A percentile compares a stretch with the other conserved stretches of the same genome.
Evolutionary conservation across 108 stramenopile genomes (phyloP).

Genomic region (Stephanodiscus triporus): DNA sequence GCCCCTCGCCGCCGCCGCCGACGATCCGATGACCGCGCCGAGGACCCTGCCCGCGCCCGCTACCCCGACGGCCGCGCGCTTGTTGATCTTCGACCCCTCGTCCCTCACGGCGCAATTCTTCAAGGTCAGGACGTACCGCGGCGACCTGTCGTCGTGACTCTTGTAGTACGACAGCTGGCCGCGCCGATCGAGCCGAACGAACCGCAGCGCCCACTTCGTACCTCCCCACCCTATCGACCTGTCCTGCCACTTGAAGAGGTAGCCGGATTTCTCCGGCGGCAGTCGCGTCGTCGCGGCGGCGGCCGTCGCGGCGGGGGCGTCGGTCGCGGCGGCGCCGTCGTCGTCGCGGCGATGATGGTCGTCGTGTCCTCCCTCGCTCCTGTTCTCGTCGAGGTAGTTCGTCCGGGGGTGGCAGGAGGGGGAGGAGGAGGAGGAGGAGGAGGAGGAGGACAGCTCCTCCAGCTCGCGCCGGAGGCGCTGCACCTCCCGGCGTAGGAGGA

Average conservation of each 20-base stretch:
- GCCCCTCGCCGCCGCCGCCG: too few relatives aligned
- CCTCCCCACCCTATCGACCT: slow-evolving; percentile 81
- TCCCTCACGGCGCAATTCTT: slow-evolving; percentile 84
- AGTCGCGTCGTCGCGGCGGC: neutral
- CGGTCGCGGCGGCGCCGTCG: neutral
- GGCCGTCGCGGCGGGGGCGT: neutral
- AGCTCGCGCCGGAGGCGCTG: neutral
- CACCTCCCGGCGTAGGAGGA: neutral
- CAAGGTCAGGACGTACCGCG: slow-evolving; percentile 67
- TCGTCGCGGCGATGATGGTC: neutral
- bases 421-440: neutral
- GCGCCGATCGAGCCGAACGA: slow-evolving; percentile 56
- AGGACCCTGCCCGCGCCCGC: neutral
- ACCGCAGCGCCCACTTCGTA: slow-evolving; percentile 79
- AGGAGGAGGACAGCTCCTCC: neutral
- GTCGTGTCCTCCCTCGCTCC: neutral
- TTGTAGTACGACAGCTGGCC: slow-evolving; percentile 68
- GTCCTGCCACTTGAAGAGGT: slow-evolving; percentile 88
- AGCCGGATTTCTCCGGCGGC: slow-evolving; percentile 50
- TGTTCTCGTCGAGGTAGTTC: neutral
- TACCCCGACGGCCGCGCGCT: slow-evolving; percentile 30
- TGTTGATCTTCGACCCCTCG: slow-evolving; percentile 76
- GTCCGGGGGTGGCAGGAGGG: neutral
- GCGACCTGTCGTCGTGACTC: slow-evolving; percentile 58
- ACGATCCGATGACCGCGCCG: neutral